These are phyloP conservation scores for Triangularia verruculosa DNA, from an alignment of 2,329 filamentous ascomycete genomes.

Conservation along the genomic window DNA sequence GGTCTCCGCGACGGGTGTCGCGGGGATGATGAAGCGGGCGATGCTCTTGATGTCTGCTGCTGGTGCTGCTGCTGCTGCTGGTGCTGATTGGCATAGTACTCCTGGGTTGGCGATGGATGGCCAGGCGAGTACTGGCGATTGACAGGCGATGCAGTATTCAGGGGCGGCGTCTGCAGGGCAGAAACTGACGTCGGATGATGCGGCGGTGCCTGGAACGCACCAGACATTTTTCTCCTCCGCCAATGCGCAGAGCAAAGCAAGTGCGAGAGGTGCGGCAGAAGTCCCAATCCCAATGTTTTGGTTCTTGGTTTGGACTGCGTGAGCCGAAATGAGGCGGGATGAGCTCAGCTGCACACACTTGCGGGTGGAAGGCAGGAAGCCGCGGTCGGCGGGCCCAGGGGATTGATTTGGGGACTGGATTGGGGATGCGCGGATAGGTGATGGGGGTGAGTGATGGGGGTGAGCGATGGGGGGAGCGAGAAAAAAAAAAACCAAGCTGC, in stretches of 20 bases:
- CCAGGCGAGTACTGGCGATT: conserved; percentile 51
- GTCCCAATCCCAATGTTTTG: conserved; percentile 7
- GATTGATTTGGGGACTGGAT: no score
- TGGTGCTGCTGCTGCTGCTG: conserved; percentile 48
- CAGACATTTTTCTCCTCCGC: conserved; percentile 52
- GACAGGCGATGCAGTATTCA: conserved; percentile 44
- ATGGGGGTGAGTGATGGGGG: not conserved
- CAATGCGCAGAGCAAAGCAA: conserved; percentile 26
- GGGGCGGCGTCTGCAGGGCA: conserved; percentile 45
- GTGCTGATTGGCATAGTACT: conserved; percentile 54
- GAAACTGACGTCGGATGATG: conserved; percentile 51
- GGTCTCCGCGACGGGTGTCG: conserved; percentile 53
- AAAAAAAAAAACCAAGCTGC: conserved; percentile 18
- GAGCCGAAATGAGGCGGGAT: conserved; percentile 9
- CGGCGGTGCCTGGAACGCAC: conserved; percentile 59
- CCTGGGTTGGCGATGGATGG: conserved; percentile 51
- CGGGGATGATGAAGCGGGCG: conserved; percentile 50
- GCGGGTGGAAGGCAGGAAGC: conserved; percentile 8
- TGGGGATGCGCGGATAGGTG: not conserved
- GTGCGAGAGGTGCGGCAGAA: conserved; percentile 11
- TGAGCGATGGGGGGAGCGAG: not conserved
- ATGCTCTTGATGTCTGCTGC: conserved; percentile 45
- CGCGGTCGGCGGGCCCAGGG: conserved; percentile 7
- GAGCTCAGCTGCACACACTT: not conserved
- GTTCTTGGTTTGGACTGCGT: conserved; percentile 4